phyloP scores from a whole-genome alignment of 257 asterid genomes.

The Paraleonurus japonicus region DNA sequence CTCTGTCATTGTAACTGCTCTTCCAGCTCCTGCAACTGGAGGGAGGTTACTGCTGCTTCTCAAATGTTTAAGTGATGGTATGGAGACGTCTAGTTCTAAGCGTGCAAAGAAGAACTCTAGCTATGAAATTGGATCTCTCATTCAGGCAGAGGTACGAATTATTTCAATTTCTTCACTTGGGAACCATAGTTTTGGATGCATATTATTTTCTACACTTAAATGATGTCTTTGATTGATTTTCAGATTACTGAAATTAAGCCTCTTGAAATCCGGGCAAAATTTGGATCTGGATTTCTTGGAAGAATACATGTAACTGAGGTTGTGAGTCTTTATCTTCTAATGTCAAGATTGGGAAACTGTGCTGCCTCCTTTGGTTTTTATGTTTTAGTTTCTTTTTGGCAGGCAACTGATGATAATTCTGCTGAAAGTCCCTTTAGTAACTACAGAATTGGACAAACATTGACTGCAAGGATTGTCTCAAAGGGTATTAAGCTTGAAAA shows the following conservation, averaged over 20 bases:
- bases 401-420: slow-evolving; percentile 67
- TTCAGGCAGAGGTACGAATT: slow-evolving; percentile 74
- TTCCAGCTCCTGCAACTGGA: slow-evolving; percentile 64
- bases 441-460: slow-evolving; percentile 70
- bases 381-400: slow-evolving; percentile 27
- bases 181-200: slow-evolving; percentile 10
- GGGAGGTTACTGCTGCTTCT: slow-evolving; percentile 83
- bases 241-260: slow-evolving; percentile 91
- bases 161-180: slow-evolving; percentile 14
- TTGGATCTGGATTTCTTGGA: slow-evolving; percentile 83
- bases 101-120: slow-evolving; percentile 67
- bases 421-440: slow-evolving; percentile 60
- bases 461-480: slow-evolving; percentile 69
- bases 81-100: slow-evolving; percentile 67
- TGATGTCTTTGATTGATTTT: slow-evolving; percentile 25
- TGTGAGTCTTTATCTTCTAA: slow-evolving; percentile 16
- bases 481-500: slow-evolving; percentile 49
- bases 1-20: slow-evolving; percentile 68
- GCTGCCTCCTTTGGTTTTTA: not conserved
- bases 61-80: slow-evolving; percentile 51
- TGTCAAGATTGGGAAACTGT: not conserved
- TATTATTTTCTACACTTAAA: slow-evolving; percentile 15
- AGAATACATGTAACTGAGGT: slow-evolving; percentile 96
- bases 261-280: slow-evolving; percentile 79
- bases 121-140: slow-evolving; percentile 69